Evolutionary conservation across 23 red algal genomes (phyloP), one percentile per base, ranked within the genome.

Genomic region (Gracilaria vermiculophylla): DNA sequence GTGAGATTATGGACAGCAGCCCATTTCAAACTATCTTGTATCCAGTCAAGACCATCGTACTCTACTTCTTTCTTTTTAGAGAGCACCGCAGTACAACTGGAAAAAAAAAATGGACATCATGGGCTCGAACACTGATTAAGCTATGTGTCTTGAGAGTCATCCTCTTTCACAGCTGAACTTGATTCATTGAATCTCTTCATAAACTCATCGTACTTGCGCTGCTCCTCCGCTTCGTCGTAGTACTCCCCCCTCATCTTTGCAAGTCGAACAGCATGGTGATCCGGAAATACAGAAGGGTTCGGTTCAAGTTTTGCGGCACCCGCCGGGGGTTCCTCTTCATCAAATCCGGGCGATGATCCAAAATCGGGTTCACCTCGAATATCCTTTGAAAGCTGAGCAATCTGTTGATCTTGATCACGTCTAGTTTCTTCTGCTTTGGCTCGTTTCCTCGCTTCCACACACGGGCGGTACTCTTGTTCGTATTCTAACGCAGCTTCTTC

Each of bases 381-480:
- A 70, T 94, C 91, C 8, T 70, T 64, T 42, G 27, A 40, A 31
- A 87, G 21, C 27, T 21, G 25, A 5, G 40, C 70, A 14, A 94
- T 69, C 37, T 94, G 73, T 16, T 48, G 57, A 43, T 86, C 69
- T 50, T 33, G 49, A 57, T 47, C 41, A 51, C 21, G 70, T 35
- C 25, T 53, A 44, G 64, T 72, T 35, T 35, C 91, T 54, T 62
- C 81, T 10, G 44, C 58, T 33, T 31, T 47, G 23, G 47, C 62
- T 15, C 27, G 40, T 51, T 80, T 74, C 41, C 71, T 21, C 21
- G 45, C 64, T 0, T 88, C 92, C 41, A 97, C 37, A 19, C 49
- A 62, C n/a, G 83, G 95, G 1, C 70, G n/a, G 49, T 94, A 93
- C 44, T 91, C 88, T 29, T 72, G 24, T 47, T 97, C 76, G 66